Conservation (phyloP, 306 rosid genomes). For the Malus orientalis region DNA sequence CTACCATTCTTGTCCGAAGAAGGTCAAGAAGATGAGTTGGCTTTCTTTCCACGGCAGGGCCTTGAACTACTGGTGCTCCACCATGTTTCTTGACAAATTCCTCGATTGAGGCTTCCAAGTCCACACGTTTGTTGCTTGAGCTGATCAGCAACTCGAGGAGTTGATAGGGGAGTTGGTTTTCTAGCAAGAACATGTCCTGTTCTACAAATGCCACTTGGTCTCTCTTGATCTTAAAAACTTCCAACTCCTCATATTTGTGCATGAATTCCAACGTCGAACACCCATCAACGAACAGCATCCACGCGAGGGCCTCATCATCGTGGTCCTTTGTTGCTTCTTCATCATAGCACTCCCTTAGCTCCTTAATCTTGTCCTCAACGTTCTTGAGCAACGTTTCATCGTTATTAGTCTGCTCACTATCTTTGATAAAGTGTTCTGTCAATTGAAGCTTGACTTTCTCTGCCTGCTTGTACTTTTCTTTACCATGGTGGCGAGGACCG, state of each 20-base stretch:
- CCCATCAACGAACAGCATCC: not conserved
- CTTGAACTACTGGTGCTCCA: not conserved
- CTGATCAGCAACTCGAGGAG: not conserved
- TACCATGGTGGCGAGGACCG: slow-evolving; percentile 18
- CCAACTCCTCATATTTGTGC: fast-evolving
- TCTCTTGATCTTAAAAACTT: not conserved
- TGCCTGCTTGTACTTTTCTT: too few species aligned
- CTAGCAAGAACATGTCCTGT: slow-evolving; percentile 8
- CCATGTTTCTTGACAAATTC: not conserved
- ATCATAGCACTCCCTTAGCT: not conserved
- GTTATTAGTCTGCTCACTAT: fast-evolving
- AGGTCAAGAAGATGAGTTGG: slow-evolving; percentile 7
- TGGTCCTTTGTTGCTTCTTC: not conserved
- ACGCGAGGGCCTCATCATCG: not conserved
- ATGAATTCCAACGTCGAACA: not conserved
- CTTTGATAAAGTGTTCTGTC: not conserved
- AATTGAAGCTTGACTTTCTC: not conserved
- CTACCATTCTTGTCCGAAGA: not conserved
- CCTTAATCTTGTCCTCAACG: not conserved
- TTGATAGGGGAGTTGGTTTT: slow-evolving; percentile 7
- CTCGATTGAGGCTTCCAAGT: not conserved
- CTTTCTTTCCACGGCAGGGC: too few species aligned
- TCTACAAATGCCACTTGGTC: not conserved
- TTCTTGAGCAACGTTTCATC: not conserved
- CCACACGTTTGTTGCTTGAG: too few species aligned